These are phyloP conservation scores for Spongospora subterranea DNA, from an alignment of 208 protist genomes.

Conservation along the genomic window DNA sequence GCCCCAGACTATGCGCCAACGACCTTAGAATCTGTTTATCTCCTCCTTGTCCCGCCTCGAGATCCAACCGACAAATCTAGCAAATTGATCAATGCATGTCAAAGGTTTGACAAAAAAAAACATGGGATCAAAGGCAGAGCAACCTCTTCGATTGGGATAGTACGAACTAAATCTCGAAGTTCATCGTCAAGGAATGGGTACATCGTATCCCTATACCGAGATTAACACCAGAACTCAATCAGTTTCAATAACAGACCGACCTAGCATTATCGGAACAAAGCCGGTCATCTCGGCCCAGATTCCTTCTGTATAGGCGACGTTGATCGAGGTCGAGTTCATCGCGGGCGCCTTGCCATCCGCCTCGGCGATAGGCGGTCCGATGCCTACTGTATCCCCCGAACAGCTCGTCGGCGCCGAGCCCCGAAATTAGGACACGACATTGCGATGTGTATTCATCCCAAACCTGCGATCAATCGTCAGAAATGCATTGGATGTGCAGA, in stretches of 20 bases:
- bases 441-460: not conserved
- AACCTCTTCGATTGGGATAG: not conserved
- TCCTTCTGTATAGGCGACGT: conserved; percentile 87
- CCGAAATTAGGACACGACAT: conserved; percentile 82
- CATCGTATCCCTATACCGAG: not conserved
- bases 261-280: conserved; percentile 80
- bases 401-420: conserved; percentile 93
- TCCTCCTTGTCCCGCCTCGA: conserved; percentile 76
- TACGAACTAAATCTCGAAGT: not conserved
- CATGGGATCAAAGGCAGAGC: not conserved
- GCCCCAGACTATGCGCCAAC: conserved; percentile 82
- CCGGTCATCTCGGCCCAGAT: conserved; percentile 92
- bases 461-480: not conserved
- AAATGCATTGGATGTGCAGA: not conserved
- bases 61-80: conserved; percentile 56
- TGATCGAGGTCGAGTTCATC: conserved; percentile 87
- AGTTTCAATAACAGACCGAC: conserved; percentile 20
- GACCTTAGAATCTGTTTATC: conserved; percentile 88
- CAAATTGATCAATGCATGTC: conserved; percentile 81
- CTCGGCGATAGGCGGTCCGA: conserved; percentile 42
- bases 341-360: conserved; percentile 18
- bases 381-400: conserved; percentile 92
- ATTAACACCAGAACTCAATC: not conserved
- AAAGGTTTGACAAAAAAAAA: not conserved
- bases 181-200: conserved; percentile 34